These are phyloP conservation scores for Herpotrichia juniperi DNA, from an alignment of 2,329 filamentous ascomycete species.

Conservation along the genomic window DNA sequence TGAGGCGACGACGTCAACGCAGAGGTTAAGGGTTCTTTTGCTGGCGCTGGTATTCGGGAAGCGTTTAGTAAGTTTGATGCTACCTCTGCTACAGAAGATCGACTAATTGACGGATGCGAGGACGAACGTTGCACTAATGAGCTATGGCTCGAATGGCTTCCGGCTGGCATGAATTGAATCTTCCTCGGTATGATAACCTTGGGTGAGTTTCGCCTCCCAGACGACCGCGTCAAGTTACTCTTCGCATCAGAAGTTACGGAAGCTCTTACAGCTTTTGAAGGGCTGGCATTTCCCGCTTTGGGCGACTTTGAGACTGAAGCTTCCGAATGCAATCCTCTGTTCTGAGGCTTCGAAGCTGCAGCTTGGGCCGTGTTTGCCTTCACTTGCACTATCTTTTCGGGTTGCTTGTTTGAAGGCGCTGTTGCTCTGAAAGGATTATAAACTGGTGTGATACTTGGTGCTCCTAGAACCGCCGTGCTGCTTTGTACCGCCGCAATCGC, in stretches of 20 bases:
- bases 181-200: conserved; percentile 1
- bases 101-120: background rate
- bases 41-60: background rate
- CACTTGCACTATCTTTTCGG: background rate
- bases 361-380: background rate
- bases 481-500: background rate
- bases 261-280: background rate
- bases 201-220: background rate
- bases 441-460: too few species aligned
- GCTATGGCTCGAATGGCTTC: background rate
- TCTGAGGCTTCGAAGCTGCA: background rate
- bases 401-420: background rate
- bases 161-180: background rate
- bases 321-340: background rate
- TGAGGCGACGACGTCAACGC: too few species aligned
- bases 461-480: background rate
- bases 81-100: background rate
- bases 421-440: too few species aligned
- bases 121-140: background rate
- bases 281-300: background rate
- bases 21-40: background rate
- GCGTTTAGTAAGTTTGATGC: background rate
- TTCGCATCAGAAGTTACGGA: background rate
- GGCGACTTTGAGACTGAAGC: background rate
- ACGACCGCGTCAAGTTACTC: background rate